Evolutionary conservation across 78 protist species (phyloP).

Genomic region (Speleostelium caveatum): DNA sequence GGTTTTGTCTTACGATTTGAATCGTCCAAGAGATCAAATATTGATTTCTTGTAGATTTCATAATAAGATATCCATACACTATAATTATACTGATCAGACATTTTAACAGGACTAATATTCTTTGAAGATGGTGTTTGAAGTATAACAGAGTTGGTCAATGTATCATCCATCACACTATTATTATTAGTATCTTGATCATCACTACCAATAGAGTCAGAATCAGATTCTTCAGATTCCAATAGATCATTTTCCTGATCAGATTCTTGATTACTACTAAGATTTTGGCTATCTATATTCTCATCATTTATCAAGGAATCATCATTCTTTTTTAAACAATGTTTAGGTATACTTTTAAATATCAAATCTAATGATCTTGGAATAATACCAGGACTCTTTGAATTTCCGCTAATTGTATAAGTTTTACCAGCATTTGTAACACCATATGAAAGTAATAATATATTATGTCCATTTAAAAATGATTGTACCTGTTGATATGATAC

Average conservation of each 20-base stretch:
- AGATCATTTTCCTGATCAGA: not conserved
- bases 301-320: not conserved
- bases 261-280: constrained; percentile 12
- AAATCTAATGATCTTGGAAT: constrained; percentile 84
- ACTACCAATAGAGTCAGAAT: not conserved
- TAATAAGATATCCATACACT: constrained; percentile 67
- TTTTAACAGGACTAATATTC: not conserved
- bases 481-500: constrained; percentile 51
- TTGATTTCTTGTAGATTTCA: constrained; percentile 88
- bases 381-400: constrained; percentile 83
- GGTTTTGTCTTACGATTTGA: not conserved
- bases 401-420: constrained; percentile 90
- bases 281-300: not conserved
- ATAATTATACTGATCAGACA: constrained; percentile 49
- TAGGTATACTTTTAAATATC: constrained; percentile 65
- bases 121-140: constrained; percentile 7
- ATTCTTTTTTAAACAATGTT: constrained; percentile 35
- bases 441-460: constrained; percentile 85
- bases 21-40: constrained; percentile 83
- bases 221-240: constrained; percentile 4
- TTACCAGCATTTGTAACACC: constrained; percentile 93
- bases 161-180: constrained; percentile 13
- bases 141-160: no score
- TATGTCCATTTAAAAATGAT: constrained; percentile 83
- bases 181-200: not conserved